Evolutionary conservation across 768 basidiomycete genomes (phyloP), one percentile per base, ranked within the genome.

Genomic region (Boletus rex-veris): DNA sequence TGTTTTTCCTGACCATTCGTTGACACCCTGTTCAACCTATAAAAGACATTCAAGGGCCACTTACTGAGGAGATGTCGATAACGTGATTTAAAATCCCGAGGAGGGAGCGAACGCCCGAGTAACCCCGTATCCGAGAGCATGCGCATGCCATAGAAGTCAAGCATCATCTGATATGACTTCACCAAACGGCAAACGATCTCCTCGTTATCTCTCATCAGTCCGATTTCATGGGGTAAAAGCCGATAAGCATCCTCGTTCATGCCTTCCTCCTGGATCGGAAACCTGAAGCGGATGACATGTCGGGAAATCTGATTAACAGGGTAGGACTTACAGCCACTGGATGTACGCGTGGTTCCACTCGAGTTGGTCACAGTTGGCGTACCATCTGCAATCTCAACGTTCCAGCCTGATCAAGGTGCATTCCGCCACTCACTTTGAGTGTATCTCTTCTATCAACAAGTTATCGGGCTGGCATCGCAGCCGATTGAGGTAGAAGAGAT

Each of bases 71-170:
- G 81, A 62, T 92, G 88, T 33, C 65, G 64, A 64, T 88, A 90
- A 54, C 84, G 77, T 16, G 75, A 58, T n/a, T 53, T 64, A 62
- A 77, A 84, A 60, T 82, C 77, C 44, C 74, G 66, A 33, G 80
- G 81, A 31, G 73, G 75, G 48, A 73, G 49, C 16, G 74, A 71
- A 37, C 87, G 82, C 30, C 74, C 75, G 15, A 90, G 60, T 24
- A 84, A 75, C 4, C 88, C 88, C 0, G 84, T 82, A 38, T 81
- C 77, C 24, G 70, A 60, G 35, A 82, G 69, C 31, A 90, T 77
- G 28, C 74, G 74, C 85, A 90, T 88, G 21, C 88, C 88, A 63
- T 88, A 90, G 71, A 90, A 90, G 66, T 86, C 85, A 26, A 90
- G 78, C 84, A 92, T 88, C 60, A 90, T 77, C 57, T 68, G 72